A percentile compares a stretch with the other conserved stretches of the same genome.
Conservation (phyloP, 768 basidiomycete species). For the Inosperma sp. region DNA sequence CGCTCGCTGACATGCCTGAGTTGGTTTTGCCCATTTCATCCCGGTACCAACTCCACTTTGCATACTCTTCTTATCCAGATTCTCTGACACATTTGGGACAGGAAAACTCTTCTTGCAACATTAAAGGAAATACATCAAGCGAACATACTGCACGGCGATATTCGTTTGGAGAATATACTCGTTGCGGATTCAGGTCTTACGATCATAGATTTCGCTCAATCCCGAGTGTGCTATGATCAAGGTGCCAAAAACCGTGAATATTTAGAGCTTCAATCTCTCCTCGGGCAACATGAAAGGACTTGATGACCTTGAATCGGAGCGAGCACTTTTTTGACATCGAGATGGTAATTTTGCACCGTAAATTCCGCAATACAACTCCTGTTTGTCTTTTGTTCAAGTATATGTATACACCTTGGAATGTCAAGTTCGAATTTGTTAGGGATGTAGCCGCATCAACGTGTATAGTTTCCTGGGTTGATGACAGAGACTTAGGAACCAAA, state of each 20-base stretch:
- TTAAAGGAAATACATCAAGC: slow-evolving; percentile 1
- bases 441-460: too few relatives aligned
- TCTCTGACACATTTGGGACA: slow-evolving; percentile 2
- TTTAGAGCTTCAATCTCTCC: slow-evolving; percentile 4
- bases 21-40: background rate
- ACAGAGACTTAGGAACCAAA: too few relatives aligned
- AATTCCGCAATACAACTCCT: too few relatives aligned
- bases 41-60: background rate
- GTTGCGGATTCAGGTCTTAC: slow-evolving; percentile 2
- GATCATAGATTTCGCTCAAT: slow-evolving; percentile 4
- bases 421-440: too few relatives aligned
- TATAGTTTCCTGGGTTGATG: too few relatives aligned
- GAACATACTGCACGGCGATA: slow-evolving; percentile 6
- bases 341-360: too few relatives aligned
- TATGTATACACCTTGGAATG: too few relatives aligned
- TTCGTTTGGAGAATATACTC: slow-evolving; percentile 6
- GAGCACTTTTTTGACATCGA: too few relatives aligned
- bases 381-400: too few relatives aligned
- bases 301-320: too few relatives aligned
- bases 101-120: background rate
- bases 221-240: background rate
- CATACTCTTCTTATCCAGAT: background rate
- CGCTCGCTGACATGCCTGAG: background rate
- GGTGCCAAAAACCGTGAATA: background rate
- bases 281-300: background rate